Evolutionary conservation across 2,329 filamentous ascomycete genomes (phyloP).

Genomic region (Sphaerulina musiva): DNA sequence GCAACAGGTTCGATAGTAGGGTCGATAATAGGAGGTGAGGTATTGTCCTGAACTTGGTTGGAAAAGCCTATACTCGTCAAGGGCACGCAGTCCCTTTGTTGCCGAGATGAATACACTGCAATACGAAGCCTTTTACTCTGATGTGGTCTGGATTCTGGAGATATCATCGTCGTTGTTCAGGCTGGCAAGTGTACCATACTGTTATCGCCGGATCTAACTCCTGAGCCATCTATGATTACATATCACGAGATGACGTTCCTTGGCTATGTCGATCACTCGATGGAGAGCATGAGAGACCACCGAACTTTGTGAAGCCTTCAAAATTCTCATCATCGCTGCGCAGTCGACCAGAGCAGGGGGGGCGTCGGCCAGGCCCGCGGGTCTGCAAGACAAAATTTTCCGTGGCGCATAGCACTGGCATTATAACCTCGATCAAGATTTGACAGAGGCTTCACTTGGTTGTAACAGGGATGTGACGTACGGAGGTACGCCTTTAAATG

Average conservation of each 20-base stretch:
- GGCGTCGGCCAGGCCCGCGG: conserved; percentile 43
- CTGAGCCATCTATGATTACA: no score
- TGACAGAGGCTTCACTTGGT: conserved; percentile 8
- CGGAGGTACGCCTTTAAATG: not conserved
- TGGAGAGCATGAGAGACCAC: no score
- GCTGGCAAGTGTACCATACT: not conserved
- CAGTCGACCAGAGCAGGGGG: conserved; percentile 67
- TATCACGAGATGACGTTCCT: no score
- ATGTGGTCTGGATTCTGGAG: not conserved
- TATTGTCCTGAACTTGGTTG: conserved; percentile 10
- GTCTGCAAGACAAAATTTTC: not conserved
- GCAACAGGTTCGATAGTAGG: conserved; percentile 61
- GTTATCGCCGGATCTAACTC: conserved; percentile 46
- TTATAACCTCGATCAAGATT: conserved; percentile 7
- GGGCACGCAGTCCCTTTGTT: conserved; percentile 10
- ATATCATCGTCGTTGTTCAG: not conserved
- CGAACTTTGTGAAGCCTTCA: no score
- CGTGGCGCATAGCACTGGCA: conserved; percentile 4
- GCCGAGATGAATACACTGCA: conserved; percentile 9
- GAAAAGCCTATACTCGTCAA: not conserved
- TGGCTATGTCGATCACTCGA: no score
- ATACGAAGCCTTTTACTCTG: not conserved
- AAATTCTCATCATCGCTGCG: no score
- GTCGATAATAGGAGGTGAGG: conserved; percentile 54
- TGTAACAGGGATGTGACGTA: conserved; percentile 7